phyloP scores from a whole-genome alignment of 2,329 filamentous ascomycete species.

The Penicillium sp. region DNA sequence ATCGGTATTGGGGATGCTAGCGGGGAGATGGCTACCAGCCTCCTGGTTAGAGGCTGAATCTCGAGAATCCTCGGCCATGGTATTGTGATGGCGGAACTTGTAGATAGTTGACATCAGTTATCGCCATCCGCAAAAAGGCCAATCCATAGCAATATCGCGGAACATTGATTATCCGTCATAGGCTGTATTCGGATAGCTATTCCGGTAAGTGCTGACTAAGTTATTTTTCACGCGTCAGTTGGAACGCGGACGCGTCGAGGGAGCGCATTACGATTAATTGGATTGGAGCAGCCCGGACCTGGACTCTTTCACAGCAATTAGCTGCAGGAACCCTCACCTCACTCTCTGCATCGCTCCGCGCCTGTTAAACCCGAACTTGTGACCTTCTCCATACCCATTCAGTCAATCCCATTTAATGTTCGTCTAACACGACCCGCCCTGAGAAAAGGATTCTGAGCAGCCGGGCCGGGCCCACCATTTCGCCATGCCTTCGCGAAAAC shows the following conservation, averaged over 20 bases:
- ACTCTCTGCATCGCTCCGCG: neutral
- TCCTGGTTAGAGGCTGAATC: slow-evolving; percentile 22
- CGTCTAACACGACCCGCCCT: slow-evolving; percentile 11
- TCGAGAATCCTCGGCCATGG: slow-evolving; percentile 43
- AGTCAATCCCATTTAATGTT: slow-evolving; percentile 24
- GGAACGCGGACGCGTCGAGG: slow-evolving; percentile 37
- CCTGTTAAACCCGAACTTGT: neutral
- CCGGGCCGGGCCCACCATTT: slow-evolving; percentile 24
- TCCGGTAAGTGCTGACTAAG: slow-evolving; percentile 24
- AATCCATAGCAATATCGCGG: slow-evolving; percentile 11
- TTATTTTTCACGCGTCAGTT: slow-evolving; percentile 24
- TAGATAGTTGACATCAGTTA: neutral
- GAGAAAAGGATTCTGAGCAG: slow-evolving; percentile 23
- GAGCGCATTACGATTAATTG: slow-evolving; percentile 17
- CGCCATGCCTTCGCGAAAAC: slow-evolving; percentile 51
- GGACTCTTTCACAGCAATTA: slow-evolving; percentile 15
- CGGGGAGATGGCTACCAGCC: slow-evolving; percentile 18
- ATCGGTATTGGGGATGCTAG: slow-evolving; percentile 18
- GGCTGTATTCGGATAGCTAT: slow-evolving; percentile 18
- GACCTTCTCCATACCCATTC: neutral
- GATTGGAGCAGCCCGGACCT: slow-evolving; percentile 15
- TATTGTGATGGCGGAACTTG: slow-evolving; percentile 9
- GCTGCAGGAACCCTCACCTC: slow-evolving; percentile 2
- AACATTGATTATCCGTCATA: slow-evolving; percentile 6
- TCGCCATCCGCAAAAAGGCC: neutral